Conservation (phyloP, 352 stramenopile genomes). For the Globisporangium parvum region DNA sequence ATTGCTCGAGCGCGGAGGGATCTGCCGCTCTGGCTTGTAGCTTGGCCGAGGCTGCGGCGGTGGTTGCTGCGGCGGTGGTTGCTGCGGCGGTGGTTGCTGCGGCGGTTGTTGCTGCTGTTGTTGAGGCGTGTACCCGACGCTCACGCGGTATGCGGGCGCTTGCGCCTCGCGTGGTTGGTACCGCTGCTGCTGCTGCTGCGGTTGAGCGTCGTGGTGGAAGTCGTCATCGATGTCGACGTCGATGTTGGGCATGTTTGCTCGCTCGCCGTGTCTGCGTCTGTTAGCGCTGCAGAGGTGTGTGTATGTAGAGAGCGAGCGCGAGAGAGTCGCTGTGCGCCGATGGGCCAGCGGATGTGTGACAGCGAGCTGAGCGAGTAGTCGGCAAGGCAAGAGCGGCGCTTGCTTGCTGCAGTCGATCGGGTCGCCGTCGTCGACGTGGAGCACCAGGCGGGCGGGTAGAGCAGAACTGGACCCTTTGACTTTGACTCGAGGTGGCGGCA, state of each 20-base stretch:
- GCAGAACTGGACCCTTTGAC: no score
- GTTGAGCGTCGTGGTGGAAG: constrained; percentile 9
- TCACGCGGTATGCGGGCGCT: constrained; percentile 11
- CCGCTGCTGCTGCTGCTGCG: constrained; percentile 4
- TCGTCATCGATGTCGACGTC: constrained; percentile 39
- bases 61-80: not conserved
- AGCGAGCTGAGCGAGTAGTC: no score
- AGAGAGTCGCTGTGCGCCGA: no score
- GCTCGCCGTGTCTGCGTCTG: not conserved
- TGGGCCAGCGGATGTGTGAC: no score
- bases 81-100: constrained; percentile 10
- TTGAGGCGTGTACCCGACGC: constrained; percentile 11
- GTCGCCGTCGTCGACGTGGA: no score
- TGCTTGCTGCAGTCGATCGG: no score
- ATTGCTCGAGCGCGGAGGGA: constrained; percentile 9
- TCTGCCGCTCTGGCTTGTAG: constrained; percentile 13
- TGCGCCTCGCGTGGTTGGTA: constrained; percentile 3
- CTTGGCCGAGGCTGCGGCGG: constrained; percentile 9
- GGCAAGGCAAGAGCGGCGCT: no score
- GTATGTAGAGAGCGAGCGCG: not conserved
- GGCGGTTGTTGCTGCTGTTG: constrained; percentile 1
- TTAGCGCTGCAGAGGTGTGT: not conserved
- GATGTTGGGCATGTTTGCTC: constrained; percentile 21
- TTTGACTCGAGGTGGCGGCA: no score
- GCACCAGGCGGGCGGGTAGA: no score